Evolutionary conservation across 768 basidiomycete genomes (phyloP).

Genomic region (Xanthoconium stramineum): DNA sequence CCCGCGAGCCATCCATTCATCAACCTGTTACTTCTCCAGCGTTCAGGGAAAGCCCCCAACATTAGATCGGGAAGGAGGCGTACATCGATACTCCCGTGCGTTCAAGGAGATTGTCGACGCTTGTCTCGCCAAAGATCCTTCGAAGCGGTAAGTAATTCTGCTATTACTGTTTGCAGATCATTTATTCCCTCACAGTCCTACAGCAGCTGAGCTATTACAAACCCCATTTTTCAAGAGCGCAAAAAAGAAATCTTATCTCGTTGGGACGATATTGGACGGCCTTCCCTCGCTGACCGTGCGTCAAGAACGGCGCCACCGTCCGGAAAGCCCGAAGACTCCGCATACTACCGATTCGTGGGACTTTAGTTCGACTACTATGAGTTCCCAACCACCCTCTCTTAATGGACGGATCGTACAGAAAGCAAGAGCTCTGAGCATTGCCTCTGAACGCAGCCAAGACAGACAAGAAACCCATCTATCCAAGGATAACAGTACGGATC

Average conservation of each 20-base stretch:
- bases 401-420: conserved; percentile 5
- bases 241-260: conserved; percentile 77
- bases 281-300: conserved; percentile 71
- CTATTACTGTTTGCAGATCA: background rate
- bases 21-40: conserved; percentile 31
- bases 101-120: conserved; percentile 82
- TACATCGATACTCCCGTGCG: conserved; percentile 70
- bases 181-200: conserved; percentile 49
- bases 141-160: conserved; percentile 49
- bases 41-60: conserved; percentile 78
- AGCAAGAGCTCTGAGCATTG: background rate
- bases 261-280: conserved; percentile 68
- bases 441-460: conserved; percentile 4
- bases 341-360: conserved; percentile 80
- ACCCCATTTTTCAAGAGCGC: conserved; percentile 76
- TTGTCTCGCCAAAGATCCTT: conserved; percentile 84
- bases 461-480: conserved; percentile 1
- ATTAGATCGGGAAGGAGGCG: conserved; percentile 68
- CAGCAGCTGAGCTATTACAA: conserved; percentile 72
- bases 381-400: conserved; percentile 30
- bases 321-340: conserved; percentile 35
- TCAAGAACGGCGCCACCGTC: conserved; percentile 60
- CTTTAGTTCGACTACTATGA: conserved; percentile 49
- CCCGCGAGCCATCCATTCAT: background rate
- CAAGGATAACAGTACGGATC: conserved; percentile 4